A percentile compares a stretch with the other conserved stretches of the same genome.
Conservation (phyloP, 345 rosid genomes). For the Bruguiera sexangula region DNA sequence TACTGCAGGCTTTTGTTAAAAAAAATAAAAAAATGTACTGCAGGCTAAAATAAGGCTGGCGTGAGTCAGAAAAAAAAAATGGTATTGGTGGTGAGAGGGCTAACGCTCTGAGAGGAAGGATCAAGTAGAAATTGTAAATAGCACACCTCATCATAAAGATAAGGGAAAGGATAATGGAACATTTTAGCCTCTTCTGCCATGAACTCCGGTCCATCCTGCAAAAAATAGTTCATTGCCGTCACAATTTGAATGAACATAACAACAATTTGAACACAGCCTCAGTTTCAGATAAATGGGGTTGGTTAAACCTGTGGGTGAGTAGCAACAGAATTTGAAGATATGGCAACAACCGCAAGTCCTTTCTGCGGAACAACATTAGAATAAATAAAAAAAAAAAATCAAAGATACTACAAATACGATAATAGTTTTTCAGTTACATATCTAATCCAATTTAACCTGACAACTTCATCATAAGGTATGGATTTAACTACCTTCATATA, state of each 20-base stretch:
- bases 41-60: not conserved
- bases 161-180: slow-evolving; percentile 75
- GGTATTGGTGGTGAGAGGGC: not conserved
- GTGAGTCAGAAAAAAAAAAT: not conserved
- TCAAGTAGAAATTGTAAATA: not conserved
- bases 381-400: not conserved
- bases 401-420: not conserved
- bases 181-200: slow-evolving; percentile 83
- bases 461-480: slow-evolving; percentile 10
- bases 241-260: slow-evolving; percentile 19
- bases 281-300: slow-evolving; percentile 34
- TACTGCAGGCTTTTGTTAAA: not conserved
- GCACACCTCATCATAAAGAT: slow-evolving; percentile 73
- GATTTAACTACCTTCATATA: slow-evolving; percentile 56
- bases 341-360: slow-evolving; percentile 87
- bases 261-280: slow-evolving; percentile 22
- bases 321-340: slow-evolving; percentile 74
- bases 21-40: not conserved
- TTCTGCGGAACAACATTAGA: slow-evolving; percentile 43
- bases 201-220: slow-evolving; percentile 87
- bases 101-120: no score
- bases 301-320: slow-evolving; percentile 84
- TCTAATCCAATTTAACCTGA: slow-evolving; percentile 2
- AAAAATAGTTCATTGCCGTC: slow-evolving; percentile 18
- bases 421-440: slow-evolving; percentile 5